A percentile compares a stretch with the other conserved stretches of the same genome.
phyloP scores from a whole-genome alignment of 2,329 filamentous ascomycete genomes.

The Venturia nashicola region DNA sequence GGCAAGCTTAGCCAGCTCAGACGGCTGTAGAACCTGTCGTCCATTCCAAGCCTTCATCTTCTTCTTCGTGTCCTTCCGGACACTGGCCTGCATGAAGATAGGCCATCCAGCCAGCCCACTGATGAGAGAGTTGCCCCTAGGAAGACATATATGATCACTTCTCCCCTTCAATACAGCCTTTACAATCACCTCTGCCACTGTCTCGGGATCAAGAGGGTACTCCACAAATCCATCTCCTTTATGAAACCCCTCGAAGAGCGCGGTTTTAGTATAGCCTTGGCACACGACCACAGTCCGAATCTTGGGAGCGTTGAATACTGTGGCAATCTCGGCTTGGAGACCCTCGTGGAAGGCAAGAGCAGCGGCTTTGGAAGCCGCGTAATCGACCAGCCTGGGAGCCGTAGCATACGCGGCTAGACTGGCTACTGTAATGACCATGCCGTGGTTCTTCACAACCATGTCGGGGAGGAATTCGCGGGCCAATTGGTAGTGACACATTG shows the following conservation, averaged over 20 bases:
- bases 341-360: conserved; percentile 57
- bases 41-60: conserved; percentile 25
- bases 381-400: conserved; percentile 55
- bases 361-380: conserved; percentile 54
- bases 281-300: conserved; percentile 56
- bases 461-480: conserved; percentile 53
- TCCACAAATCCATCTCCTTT: conserved; percentile 39
- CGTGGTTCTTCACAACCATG: conserved; percentile 53
- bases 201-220: conserved; percentile 45
- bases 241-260: conserved; percentile 46
- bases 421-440: conserved; percentile 60
- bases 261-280: conserved; percentile 49
- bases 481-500: conserved; percentile 55
- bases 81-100: conserved; percentile 48
- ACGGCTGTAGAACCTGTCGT: conserved; percentile 26
- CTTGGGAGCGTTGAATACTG: conserved; percentile 48
- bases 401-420: conserved; percentile 49
- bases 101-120: conserved; percentile 38
- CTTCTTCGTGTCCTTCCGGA: conserved; percentile 30
- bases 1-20: conserved; percentile 12
- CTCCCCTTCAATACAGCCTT: conserved; percentile 45
- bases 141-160: conserved; percentile 45
- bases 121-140: conserved; percentile 27
- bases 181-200: conserved; percentile 52
- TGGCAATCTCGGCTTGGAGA: conserved; percentile 26